Evolutionary conservation across 768 basidiomycete species (phyloP), one percentile per base, ranked within the genome.

Genomic region (Lactarius sanguifluus): DNA sequence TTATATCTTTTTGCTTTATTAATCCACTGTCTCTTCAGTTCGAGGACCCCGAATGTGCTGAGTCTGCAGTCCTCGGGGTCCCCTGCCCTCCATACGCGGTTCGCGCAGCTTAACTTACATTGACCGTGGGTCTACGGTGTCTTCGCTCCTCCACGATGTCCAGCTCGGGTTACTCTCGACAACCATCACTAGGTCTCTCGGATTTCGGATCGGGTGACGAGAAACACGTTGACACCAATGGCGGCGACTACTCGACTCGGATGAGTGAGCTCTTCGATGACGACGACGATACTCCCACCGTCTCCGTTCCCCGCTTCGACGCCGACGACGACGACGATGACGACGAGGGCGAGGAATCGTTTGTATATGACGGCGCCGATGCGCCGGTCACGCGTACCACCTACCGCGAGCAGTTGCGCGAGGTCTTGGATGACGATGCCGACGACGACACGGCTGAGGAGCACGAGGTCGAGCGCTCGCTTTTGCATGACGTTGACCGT

Each of bases 281-380:
- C 63, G 77, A 78, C 25, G 77, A 76, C 20, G 72, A 74, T 12
- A 63, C 61, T 10, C 16, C 56, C 13, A 18, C 58, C 1, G 10
- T 25, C 30, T 57, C 61, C 2, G 16, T 15, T 60, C 56, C 45
- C 34, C 66, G 41, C 23, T 66, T 67, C 5, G 73, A 70, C 40
- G 69, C 67, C 13, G 75, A 74, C 16, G 72, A 74, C 16, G n/a
- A n/a, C n/a, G 72, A 72, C 5, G 74, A 72, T 32, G 76, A 75
- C 38, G 76, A 75, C 20, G 79, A 80, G 4, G 81, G 83, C 5
- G 81, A 80, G 0, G 86, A 83, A 36, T 85, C 78, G 0, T 94
- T 94, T 70, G 67, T 92, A 34, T 95, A 94, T 72, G 80, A 81
- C 34, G 92, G 91, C 34, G 78, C 85, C 25, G 91, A 94, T 71